phyloP scores from a whole-genome alignment of 2,329 filamentous ascomycete genomes.

The Dactylonectria estremocensis region DNA sequence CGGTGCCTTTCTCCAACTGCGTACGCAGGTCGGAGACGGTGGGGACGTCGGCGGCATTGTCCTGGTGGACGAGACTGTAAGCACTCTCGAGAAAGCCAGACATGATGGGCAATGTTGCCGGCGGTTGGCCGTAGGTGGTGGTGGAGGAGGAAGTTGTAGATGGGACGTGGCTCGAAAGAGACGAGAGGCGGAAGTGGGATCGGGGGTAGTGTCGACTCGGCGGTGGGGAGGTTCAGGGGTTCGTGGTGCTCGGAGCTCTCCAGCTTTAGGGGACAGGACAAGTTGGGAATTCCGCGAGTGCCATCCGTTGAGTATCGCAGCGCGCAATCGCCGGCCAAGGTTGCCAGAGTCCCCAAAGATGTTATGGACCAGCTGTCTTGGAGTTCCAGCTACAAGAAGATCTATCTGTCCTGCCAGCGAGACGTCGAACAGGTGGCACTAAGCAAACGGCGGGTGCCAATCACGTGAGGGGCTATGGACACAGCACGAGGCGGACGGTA shows the following conservation, averaged over 20 bases:
- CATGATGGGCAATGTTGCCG: constrained; percentile 73
- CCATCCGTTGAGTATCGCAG: constrained; percentile 50
- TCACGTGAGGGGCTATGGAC: constrained; percentile 52
- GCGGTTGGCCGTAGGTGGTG: constrained; percentile 40
- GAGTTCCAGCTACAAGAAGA: constrained; percentile 53
- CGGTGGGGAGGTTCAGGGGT: constrained; percentile 55
- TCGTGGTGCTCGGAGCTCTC: constrained; percentile 38
- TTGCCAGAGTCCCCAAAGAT: constrained; percentile 50
- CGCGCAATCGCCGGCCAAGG: constrained; percentile 48
- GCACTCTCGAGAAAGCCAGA: constrained; percentile 94
- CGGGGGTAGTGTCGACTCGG: constrained; percentile 48
- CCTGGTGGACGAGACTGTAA: constrained; percentile 97
- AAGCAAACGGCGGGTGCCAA: constrained; percentile 43
- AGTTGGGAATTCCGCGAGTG: constrained; percentile 45
- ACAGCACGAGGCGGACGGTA: constrained; percentile 22
- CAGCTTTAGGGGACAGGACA: constrained; percentile 44
- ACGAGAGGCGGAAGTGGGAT: constrained; percentile 43
- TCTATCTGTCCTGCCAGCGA: constrained; percentile 57
- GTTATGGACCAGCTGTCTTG: constrained; percentile 48
- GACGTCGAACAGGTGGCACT: constrained; percentile 59
- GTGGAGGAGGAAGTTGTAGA: constrained; percentile 44
- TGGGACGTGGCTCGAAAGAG: constrained; percentile 49
- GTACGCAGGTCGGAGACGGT: constrained; percentile 91
- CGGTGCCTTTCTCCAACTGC: constrained; percentile 93
- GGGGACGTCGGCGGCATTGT: constrained; percentile 95